Percentiles rank a stretch among this genome's conserved stretches.
phyloP scores from a whole-genome alignment of 805 yeast species.

The Teunomyces cretensis region DNA sequence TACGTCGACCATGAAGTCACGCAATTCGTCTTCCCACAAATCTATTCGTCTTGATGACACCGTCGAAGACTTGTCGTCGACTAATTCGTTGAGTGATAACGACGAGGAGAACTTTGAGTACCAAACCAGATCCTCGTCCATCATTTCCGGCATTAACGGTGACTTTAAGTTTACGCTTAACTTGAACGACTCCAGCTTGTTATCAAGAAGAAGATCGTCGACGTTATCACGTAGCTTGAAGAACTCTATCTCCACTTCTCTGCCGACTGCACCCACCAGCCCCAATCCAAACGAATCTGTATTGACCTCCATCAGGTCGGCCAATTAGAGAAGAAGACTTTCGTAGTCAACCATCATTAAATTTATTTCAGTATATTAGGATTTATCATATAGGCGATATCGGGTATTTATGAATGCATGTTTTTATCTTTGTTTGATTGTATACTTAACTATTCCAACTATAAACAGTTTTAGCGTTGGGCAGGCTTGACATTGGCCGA shows the following conservation, averaged over 20 bases:
- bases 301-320: conserved; percentile 4
- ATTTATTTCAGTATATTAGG: not conserved
- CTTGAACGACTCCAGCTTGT: conserved; percentile 61
- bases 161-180: conserved; percentile 56
- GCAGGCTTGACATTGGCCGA: conserved; percentile 37
- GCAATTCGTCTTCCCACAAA: conserved; percentile 3
- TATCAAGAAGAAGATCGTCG: conserved; percentile 52
- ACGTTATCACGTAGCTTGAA: conserved; percentile 13
- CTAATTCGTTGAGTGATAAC: conserved; percentile 12
- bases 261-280: not conserved
- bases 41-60: not conserved
- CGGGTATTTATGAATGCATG: not conserved
- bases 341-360: not conserved
- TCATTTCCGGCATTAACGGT: conserved; percentile 39
- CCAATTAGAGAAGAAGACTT: not conserved
- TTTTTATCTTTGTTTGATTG: conserved; percentile 1
- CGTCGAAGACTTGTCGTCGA: conserved; percentile 10
- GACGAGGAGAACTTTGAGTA: conserved; percentile 23
- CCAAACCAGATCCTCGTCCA: conserved; percentile 39
- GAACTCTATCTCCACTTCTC: conserved; percentile 7
- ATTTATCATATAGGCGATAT: conserved; percentile 1
- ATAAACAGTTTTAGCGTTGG: conserved; percentile 8
- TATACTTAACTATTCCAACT: not conserved
- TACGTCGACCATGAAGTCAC: conserved; percentile 2
- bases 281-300: conserved; percentile 1